phyloP scores from a whole-genome alignment of 495 filamentous ascomycete genomes.

The Penicillium arizonense region DNA sequence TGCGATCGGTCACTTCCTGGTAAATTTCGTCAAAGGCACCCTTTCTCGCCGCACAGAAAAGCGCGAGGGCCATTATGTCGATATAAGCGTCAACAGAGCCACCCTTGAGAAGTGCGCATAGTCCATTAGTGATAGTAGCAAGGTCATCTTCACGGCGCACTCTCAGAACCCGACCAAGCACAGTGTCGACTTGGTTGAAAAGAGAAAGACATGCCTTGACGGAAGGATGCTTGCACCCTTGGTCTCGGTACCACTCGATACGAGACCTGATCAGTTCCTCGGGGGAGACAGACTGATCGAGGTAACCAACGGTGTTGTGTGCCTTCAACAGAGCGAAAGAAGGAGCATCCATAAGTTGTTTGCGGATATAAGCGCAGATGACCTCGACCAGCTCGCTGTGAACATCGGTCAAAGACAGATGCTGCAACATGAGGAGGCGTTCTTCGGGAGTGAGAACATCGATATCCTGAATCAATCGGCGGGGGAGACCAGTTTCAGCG shows the following conservation, averaged over 20 bases:
- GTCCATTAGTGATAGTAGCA: constrained; percentile 33
- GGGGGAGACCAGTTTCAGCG: constrained; percentile 38
- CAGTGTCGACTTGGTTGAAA: constrained; percentile 45
- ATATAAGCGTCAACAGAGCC: constrained; percentile 43
- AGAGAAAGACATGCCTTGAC: constrained; percentile 34
- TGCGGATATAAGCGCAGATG: constrained; percentile 43
- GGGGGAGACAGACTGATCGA: constrained; percentile 42
- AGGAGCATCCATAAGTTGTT: constrained; percentile 50
- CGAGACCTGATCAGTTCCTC: constrained; percentile 45
- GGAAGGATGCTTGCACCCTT: constrained; percentile 44
- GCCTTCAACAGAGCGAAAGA: constrained; percentile 49
- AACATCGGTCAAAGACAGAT: constrained; percentile 41
- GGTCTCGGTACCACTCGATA: constrained; percentile 50
- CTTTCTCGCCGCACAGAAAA: constrained; percentile 57
- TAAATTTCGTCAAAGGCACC: constrained; percentile 60
- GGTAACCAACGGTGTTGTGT: constrained; percentile 48
- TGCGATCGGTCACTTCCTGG: constrained; percentile 57
- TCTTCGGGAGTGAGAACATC: constrained; percentile 53
- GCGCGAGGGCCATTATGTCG: constrained; percentile 51
- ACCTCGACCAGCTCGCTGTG: constrained; percentile 24
- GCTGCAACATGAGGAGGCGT: constrained; percentile 48
- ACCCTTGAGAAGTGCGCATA: constrained; percentile 36
- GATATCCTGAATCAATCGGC: constrained; percentile 50
- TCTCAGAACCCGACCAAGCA: constrained; percentile 40
- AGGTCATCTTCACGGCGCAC: constrained; percentile 41